Percentiles rank a stretch among this genome's conserved stretches.
These are phyloP conservation scores for Venustampulla echinocandica DNA, from an alignment of 495 filamentous ascomycete species.

Conservation along the genomic window DNA sequence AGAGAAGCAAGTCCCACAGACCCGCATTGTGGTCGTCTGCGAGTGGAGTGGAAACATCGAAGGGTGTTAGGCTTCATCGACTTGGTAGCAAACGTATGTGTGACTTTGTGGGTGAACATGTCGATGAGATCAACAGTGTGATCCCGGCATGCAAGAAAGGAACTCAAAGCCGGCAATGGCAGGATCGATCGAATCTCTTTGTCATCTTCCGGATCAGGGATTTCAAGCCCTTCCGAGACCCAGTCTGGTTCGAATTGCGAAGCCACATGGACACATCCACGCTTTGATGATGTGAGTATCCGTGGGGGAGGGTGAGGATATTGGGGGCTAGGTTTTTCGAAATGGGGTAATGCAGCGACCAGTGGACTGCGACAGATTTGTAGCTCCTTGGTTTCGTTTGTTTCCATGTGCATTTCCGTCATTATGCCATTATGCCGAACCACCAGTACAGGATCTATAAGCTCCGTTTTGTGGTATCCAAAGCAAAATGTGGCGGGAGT, in stretches of 20 bases:
- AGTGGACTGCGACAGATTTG: constrained; percentile 37
- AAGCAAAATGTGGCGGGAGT: constrained; percentile 53
- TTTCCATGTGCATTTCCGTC: constrained; percentile 37
- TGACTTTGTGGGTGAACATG: constrained; percentile 36
- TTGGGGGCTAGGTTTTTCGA: constrained; percentile 25
- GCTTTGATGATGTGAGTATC: constrained; percentile 33
- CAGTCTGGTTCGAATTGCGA: constrained; percentile 27
- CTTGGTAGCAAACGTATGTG: constrained; percentile 48
- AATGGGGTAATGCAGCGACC: constrained; percentile 33
- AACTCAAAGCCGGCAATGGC: constrained; percentile 32
- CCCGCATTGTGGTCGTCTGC: constrained; percentile 37
- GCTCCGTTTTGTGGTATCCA: constrained; percentile 24
- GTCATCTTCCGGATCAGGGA: constrained; percentile 22
- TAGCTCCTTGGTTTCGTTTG: constrained; percentile 26
- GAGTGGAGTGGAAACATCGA: constrained; percentile 39
- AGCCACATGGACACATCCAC: constrained; percentile 38
- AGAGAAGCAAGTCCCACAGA: constrained; percentile 42
- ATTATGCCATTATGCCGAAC: constrained; percentile 50
- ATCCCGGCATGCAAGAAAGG: constrained; percentile 41
- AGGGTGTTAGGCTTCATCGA: constrained; percentile 45
- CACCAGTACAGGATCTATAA: constrained; percentile 39
- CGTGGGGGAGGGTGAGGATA: constrained; percentile 13
- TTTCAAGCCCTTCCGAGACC: constrained; percentile 24
- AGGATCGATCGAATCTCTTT: constrained; percentile 29
- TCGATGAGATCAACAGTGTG: constrained; percentile 46